Conservation (phyloP, 208 protist genomes). For the Acanthamoeba sp. region DNA sequence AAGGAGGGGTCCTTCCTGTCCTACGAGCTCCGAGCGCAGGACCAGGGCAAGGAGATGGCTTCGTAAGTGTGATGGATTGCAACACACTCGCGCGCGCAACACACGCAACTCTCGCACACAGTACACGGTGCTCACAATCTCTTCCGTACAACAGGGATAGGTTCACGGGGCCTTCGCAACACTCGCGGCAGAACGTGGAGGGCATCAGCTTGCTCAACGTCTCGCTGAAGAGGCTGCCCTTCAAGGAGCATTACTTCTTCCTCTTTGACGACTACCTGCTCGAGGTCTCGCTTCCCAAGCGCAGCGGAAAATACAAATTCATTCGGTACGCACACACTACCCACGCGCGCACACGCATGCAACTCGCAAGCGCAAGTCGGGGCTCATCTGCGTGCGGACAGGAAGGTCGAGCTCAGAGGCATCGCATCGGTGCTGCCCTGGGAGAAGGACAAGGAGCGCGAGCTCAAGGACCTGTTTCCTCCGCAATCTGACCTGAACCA, state of each 20-base stretch:
- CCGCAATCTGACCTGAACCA: not conserved
- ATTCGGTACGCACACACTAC: not conserved
- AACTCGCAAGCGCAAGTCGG: too few species aligned
- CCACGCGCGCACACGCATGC: too few species aligned
- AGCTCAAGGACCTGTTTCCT: not conserved
- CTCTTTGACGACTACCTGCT: slow-evolving; percentile 26
- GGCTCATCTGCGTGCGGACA: not conserved
- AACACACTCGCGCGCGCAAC: too few species aligned
- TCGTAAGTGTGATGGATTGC: too few species aligned
- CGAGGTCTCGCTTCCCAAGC: not conserved
- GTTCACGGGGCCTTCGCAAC: not conserved
- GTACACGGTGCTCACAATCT: too few species aligned
- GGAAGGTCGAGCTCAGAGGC: not conserved
- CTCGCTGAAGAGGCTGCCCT: not conserved
- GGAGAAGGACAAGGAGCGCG: not conserved
- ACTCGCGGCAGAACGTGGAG: not conserved
- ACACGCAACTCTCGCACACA: too few species aligned
- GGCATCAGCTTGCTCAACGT: not conserved
- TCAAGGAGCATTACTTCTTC: slow-evolving; percentile 37
- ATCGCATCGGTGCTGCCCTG: not conserved
- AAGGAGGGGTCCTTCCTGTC: not conserved
- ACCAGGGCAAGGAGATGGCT: not conserved
- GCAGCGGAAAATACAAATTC: slow-evolving; percentile 17
- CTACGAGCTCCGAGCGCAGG: not conserved
- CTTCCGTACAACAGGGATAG: not conserved